Percentiles rank a stretch among this genome's conserved stretches.
Evolutionary conservation across 345 rosid genomes (phyloP).

Genomic region (Angophora floribunda): DNA sequence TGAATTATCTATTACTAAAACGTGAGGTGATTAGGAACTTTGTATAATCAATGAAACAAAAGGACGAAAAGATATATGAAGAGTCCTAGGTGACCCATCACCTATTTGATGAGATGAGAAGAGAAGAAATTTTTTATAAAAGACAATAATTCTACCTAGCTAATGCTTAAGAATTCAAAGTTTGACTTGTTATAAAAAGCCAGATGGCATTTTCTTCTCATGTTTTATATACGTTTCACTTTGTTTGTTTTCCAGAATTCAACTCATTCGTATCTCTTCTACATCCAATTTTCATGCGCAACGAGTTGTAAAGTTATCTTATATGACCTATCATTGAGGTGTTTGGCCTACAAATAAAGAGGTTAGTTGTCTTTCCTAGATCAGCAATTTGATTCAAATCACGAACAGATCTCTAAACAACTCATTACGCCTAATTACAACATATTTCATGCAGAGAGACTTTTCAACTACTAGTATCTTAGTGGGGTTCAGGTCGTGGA

Average conservation of each 20-base stretch:
- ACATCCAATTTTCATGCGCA: not conserved
- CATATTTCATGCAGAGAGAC: not conserved
- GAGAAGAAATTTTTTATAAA: fast-evolving
- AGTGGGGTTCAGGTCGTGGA: fast-evolving
- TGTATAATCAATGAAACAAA: too few relatives aligned
- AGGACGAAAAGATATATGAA: too few relatives aligned
- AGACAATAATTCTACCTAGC: not conserved
- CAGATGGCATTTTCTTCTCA: not conserved
- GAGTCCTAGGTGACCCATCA: not conserved
- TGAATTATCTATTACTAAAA: too few relatives aligned
- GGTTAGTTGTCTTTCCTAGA: not conserved
- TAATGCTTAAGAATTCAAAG: not conserved
- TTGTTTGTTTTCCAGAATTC: not conserved
- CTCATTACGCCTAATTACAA: not conserved
- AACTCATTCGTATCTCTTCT: not conserved
- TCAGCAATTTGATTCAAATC: fast-evolving
- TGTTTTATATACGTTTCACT: not conserved
- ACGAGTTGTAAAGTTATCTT: not conserved
- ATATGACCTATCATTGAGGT: fast-evolving
- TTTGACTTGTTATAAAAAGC: not conserved
- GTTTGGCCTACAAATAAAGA: not conserved
- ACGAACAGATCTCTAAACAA: fast-evolving
- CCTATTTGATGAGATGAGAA: not conserved
- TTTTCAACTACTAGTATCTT: not conserved
- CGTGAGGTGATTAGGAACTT: too few relatives aligned